Base-by-base conservation (phyloP, 305 asterid genomes). In the Fraxinus velutina region DNA sequence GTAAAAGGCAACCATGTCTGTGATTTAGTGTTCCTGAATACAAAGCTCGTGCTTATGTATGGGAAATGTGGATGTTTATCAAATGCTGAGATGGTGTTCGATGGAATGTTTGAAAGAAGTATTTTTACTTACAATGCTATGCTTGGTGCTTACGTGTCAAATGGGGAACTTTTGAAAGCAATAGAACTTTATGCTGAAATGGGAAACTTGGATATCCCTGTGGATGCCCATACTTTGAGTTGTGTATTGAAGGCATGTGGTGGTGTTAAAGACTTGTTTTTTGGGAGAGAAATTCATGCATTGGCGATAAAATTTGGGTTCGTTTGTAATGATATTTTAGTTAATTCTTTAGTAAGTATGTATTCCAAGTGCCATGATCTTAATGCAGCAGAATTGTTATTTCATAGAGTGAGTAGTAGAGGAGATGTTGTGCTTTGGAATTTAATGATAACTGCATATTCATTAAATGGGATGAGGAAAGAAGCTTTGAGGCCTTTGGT, bases 371-470 rank as follows among this genome's bases (percentile, higher is more conserved):
- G 95, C 79, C 62, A 86, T 84, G 89, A 88, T 81, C 79, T 89
- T 36, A 79, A 71, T 75, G 82, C 91, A 0, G 94, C 88, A 2
- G 80, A 83, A 80, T 76, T 86, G 78, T 84, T 94, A 87, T 93
- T 89, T 81, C 85, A 84, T 70, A 87, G 86, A 47, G 76, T 86
- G 89, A 80, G 77, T 17, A 84, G 83, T 64, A 83, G 76, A 83
- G 88, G 84, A 36, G 97, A 95, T 72, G 91, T 83, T 37, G 98
- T 93, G 76, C 87, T 90, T n/a, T 93, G 94, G 96, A 96, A 96
- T 86, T 88, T 89, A 19, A 90, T 94, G 78, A 90, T 94, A 78
- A 93, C 96, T 52, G 88, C 93, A 2, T 88, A 88, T 86, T 76
- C 85, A 64, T 12, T 73, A 1, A 85, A 79, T 77, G 90, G 92